Conservation (phyloP, 768 basidiomycete genomes). For the Saitozyma podzolica region DNA sequence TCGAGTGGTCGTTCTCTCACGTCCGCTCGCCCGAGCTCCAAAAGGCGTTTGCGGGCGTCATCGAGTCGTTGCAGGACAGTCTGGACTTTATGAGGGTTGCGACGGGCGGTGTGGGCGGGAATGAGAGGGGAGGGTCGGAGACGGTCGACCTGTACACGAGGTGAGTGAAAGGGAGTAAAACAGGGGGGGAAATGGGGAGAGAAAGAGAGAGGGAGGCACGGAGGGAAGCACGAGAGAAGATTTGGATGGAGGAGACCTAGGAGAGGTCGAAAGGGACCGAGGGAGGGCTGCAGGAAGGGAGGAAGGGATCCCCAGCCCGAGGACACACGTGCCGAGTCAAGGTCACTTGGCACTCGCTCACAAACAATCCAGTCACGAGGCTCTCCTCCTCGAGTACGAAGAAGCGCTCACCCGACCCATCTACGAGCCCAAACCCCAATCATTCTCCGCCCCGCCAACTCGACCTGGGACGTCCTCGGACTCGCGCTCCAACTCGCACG, state of each 20-base stretch:
- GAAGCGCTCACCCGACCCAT: constrained; percentile 74
- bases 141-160: constrained; percentile 94
- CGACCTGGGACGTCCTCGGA: constrained; percentile 46
- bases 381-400: constrained; percentile 88
- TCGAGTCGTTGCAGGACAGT: constrained; percentile 80
- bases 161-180: constrained; percentile 53
- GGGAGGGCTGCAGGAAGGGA: too few species aligned
- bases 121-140: constrained; percentile 70
- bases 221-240: too few species aligned
- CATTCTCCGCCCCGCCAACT: constrained; percentile 19
- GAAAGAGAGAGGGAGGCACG: background rate
- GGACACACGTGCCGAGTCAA: too few species aligned
- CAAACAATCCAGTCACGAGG: constrained; percentile 69
- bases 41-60: constrained; percentile 77
- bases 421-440: constrained; percentile 8
- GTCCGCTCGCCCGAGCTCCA: constrained; percentile 76
- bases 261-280: too few species aligned
- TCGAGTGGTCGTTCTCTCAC: constrained; percentile 87
- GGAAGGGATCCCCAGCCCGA: too few species aligned
- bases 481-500: constrained; percentile 45
- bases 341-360: too few species aligned
- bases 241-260: too few species aligned
- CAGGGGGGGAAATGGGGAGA: constrained; percentile 21
- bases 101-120: constrained; percentile 67
- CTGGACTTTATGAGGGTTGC: constrained; percentile 90